Evolutionary conservation across 805 yeast genomes (phyloP), one percentile per base, ranked within the genome.

Genomic region (Kregervanrija fluxuum): DNA sequence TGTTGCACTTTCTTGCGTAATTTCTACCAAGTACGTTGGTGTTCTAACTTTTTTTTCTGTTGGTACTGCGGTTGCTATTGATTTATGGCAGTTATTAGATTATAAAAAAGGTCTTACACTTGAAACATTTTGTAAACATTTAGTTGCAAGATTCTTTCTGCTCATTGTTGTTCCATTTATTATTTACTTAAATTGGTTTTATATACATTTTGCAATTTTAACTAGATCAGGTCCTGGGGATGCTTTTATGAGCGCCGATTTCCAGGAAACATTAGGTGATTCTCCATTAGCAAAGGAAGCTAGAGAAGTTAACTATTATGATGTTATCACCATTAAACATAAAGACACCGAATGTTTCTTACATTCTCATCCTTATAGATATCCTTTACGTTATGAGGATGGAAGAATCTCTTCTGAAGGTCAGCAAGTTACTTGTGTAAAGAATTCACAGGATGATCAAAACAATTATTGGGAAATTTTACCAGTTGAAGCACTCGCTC

Each of bases 11-110:
- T 87, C 97, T 0, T 81, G 91, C 61, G 97, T 93, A 31, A 91
- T 93, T 48, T 85, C 96, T 38, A 93, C 97, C 46, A 93, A 93
- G 62, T 90, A 93, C 64, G 96, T 93, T 37, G 99, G 99, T 64
- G 84, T 85, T 8, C 84, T 93, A 71, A 89, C 98, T 0, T 93
- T 83, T 63, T 73, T 82, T 40, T 79, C 95, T 42, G 79, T 93
- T 53, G 99, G 99, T 31, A 64, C 78, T 46, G 96, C 95, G 37
- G 97, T 93, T 8, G 56, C 76, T 5, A 74, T 80, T 59, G 98
- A 93, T 59, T 70, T 93, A 56, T 93, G 99, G 99, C 74, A 77
- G 49, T 69, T 90, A 54, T 71, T 93, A 41, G 96, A 91, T 60
- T 66, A 78, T 54, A 73, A 74, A 50, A 73, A 75, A 32, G 91